Percentiles rank a stretch among this genome's conserved stretches.
Conservation (phyloP, 73 alveolate genomes). For the Paramecium octaurelia region DNA sequence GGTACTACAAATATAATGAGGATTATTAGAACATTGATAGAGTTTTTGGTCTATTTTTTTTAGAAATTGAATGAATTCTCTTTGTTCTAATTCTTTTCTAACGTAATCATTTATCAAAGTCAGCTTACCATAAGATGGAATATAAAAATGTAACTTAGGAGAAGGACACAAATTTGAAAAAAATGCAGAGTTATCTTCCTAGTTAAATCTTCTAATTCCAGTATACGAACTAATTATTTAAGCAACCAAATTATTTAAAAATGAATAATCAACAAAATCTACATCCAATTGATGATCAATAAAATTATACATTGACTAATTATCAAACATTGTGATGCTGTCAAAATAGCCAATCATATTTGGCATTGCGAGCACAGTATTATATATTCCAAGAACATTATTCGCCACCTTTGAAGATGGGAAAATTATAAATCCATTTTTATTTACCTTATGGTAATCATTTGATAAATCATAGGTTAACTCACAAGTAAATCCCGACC, state of each 20-base stretch:
- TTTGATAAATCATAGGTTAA: constrained; percentile 1
- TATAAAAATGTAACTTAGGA: background rate
- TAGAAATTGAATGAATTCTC: background rate
- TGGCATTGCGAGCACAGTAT: background rate
- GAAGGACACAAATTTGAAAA: background rate
- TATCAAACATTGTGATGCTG: background rate
- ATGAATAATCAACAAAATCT: background rate
- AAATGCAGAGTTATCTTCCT: too few relatives aligned
- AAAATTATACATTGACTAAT: background rate
- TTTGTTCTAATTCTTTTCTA: background rate
- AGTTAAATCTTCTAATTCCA: background rate
- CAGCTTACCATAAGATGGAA: background rate
- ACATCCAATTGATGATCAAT: background rate
- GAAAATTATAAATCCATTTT: background rate
- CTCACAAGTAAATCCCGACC: constrained; percentile 20
- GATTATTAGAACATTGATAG: background rate
- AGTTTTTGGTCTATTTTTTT: background rate
- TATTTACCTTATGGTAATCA: background rate
- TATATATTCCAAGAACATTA: background rate
- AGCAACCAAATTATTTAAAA: background rate
- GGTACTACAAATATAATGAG: background rate
- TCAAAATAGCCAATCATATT: background rate
- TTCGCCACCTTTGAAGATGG: background rate
- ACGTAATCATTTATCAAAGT: background rate
- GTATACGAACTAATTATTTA: background rate